Evolutionary conservation across 495 filamentous ascomycete species (phyloP).

Genomic region (Trypethelium eluteriae): DNA sequence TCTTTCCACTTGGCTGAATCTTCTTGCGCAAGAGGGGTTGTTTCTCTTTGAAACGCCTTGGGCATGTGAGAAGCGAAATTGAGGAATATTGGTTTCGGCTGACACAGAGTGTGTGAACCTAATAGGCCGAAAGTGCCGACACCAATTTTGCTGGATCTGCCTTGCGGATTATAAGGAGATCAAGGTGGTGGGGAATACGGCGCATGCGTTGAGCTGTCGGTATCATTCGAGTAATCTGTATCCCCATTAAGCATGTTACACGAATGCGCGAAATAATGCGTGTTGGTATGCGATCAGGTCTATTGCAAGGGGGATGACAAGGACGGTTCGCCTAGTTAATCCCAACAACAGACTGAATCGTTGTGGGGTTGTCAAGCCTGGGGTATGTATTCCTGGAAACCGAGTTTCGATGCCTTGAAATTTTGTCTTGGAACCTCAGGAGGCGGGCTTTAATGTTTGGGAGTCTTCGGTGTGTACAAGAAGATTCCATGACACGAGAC

Average conservation of each 20-base stretch:
- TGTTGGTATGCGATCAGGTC: too few relatives aligned
- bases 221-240: conserved; percentile 22
- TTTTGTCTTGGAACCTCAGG: not conserved
- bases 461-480: not conserved
- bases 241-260: not conserved
- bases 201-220: conserved; percentile 22
- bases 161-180: conserved; percentile 22
- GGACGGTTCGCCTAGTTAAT: too few relatives aligned
- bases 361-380: too few relatives aligned
- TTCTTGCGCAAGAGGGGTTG: not conserved
- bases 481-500: not conserved
- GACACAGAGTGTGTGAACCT: too few relatives aligned
- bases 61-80: not conserved
- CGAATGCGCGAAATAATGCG: not conserved
- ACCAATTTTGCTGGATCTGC: conserved; percentile 33
- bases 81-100: not conserved
- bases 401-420: not conserved
- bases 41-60: not conserved
- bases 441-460: not conserved
- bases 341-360: too few relatives aligned
- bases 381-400: too few relatives aligned
- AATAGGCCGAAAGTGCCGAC: conserved; percentile 25
- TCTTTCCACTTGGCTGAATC: conserved; percentile 10
- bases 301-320: too few relatives aligned
- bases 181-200: conserved; percentile 23